phyloP scores from a whole-genome alignment of 2,329 filamentous ascomycete genomes.

The Claviceps monticola region DNA sequence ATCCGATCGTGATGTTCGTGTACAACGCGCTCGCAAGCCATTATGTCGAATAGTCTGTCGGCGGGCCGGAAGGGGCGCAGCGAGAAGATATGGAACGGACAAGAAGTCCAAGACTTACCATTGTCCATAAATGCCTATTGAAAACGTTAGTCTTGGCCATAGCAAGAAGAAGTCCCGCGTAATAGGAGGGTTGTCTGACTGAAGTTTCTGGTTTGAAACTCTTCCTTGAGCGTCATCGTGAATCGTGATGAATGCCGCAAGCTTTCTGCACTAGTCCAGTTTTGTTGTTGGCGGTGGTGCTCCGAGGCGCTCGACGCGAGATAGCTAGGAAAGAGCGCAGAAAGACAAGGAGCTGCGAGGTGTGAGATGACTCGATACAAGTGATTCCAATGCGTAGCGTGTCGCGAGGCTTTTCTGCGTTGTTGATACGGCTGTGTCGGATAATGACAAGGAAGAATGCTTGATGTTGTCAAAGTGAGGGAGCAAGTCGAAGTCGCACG shows the following conservation, averaged over 20 bases:
- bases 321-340: neutral
- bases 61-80: neutral
- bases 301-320: constrained; percentile 1
- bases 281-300: neutral
- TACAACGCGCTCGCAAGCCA: neutral
- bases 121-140: constrained; percentile 58
- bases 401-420: constrained; percentile 7
- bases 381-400: neutral
- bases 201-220: constrained; percentile 61
- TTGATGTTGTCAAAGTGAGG: constrained; percentile 14
- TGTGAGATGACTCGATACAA: neutral
- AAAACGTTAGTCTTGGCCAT: constrained; percentile 1
- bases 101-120: constrained; percentile 38
- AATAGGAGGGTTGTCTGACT: constrained; percentile 34
- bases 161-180: too few relatives aligned
- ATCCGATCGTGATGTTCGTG: neutral
- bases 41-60: neutral
- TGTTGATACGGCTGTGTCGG: constrained; percentile 10
- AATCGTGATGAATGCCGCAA: constrained; percentile 32
- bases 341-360: neutral
- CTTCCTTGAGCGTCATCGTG: constrained; percentile 58
- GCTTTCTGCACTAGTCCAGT: neutral
- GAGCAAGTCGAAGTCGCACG: constrained; percentile 6
- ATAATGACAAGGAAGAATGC: constrained; percentile 6
- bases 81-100: neutral